Percentiles rank a stretch among this genome's conserved stretches.
These are phyloP conservation scores for Tulasnella calospora DNA, from an alignment of 768 basidiomycete species.

Conservation along the genomic window DNA sequence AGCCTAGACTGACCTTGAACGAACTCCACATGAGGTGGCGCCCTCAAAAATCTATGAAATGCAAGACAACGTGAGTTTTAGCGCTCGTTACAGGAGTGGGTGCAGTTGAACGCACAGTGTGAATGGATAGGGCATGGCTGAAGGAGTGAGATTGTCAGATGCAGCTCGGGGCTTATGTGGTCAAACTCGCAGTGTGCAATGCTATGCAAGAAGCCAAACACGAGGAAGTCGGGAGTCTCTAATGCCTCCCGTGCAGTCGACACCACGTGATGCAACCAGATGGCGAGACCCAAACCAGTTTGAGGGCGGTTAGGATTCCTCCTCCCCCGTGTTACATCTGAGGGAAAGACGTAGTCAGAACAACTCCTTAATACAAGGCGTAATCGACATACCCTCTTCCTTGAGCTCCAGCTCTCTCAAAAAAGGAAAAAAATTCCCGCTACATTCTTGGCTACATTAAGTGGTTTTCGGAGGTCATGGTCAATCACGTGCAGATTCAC, in stretches of 20 bases:
- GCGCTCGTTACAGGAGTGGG: neutral
- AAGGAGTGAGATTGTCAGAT: neutral
- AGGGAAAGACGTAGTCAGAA: constrained; percentile 28
- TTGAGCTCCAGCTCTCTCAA: constrained; percentile 98
- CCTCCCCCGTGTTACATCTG: constrained; percentile 45
- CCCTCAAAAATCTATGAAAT: constrained; percentile 61
- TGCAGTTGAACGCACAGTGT: neutral
- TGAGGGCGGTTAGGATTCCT: constrained; percentile 74
- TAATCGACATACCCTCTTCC: constrained; percentile 59
- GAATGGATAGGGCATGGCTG: constrained; percentile 1
- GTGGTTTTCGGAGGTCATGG: no score
- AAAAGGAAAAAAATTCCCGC: no score
- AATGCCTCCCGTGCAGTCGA: constrained; percentile 96
- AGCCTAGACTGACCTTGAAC: constrained; percentile 54
- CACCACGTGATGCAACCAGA: constrained; percentile 87
- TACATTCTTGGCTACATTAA: no score
- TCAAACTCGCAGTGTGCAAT: neutral
- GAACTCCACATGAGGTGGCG: constrained; percentile 85
- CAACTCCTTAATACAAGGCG: neutral
- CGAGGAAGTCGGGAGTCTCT: constrained; percentile 97
- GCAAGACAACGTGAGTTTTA: neutral
- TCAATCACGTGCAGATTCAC: no score
- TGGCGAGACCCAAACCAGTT: constrained; percentile 91
- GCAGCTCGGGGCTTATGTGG: neutral
- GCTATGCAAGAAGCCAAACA: constrained; percentile 35